phyloP scores from a whole-genome alignment of 1,284 basidiomycete genomes.

The Microbotryomycetes sp. region DNA sequence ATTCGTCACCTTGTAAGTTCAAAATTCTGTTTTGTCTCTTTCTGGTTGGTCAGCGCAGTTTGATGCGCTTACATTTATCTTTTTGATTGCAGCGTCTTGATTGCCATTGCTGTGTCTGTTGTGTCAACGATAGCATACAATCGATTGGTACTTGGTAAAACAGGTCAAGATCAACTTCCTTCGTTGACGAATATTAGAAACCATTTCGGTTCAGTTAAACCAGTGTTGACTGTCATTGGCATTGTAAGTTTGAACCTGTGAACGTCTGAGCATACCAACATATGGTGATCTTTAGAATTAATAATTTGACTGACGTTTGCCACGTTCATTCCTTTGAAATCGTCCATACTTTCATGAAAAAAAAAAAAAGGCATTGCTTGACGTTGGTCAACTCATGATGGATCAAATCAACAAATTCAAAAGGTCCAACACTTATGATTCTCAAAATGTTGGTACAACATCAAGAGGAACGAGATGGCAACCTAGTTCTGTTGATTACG shows the following conservation, averaged over 20 bases:
- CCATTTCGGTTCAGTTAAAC: constrained; percentile 70
- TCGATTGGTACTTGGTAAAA: constrained; percentile 57
- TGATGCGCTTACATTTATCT: constrained; percentile 10
- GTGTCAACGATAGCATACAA: constrained; percentile 61
- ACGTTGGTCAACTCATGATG: neutral
- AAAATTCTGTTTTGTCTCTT: neutral
- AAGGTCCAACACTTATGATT: neutral
- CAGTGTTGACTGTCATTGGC: constrained; percentile 56
- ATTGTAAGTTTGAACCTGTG: constrained; percentile 33
- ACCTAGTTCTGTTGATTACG: neutral
- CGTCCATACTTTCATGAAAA: no score
- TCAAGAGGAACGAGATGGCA: neutral
- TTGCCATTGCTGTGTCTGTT: constrained; percentile 54
- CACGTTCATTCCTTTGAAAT: no score
- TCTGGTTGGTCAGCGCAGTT: neutral
- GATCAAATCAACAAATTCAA: neutral
- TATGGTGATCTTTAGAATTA: no score
- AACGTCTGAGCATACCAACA: no score
- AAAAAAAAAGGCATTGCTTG: neutral
- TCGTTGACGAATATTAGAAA: constrained; percentile 50
- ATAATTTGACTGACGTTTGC: no score
- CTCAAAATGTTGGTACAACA: neutral
- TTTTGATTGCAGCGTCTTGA: constrained; percentile 47
- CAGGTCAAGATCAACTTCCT: constrained; percentile 59
- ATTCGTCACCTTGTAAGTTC: constrained; percentile 17